A percentile compares a stretch with the other conserved stretches of the same genome.
Conservation (phyloP, 345 rosid species). For the Eucalyptus sp. region DNA sequence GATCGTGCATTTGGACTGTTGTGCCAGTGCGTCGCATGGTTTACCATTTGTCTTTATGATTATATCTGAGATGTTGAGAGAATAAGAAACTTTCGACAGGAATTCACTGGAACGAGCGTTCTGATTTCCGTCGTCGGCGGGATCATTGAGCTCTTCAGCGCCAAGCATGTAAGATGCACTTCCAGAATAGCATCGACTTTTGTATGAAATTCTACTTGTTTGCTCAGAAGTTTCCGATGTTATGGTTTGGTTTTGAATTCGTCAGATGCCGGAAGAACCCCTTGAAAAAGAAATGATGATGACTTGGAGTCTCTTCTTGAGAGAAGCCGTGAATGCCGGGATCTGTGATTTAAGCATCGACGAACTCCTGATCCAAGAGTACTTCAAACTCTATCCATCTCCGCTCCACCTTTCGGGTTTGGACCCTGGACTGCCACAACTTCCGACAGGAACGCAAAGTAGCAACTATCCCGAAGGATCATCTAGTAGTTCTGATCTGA, state of each 20-base stretch:
- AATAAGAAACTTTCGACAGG: slow-evolving; percentile 15
- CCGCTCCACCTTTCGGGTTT: not conserved
- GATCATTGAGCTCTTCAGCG: slow-evolving; percentile 69
- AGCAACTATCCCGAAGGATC: slow-evolving; percentile 34
- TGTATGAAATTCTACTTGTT: not conserved
- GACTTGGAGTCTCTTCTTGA: slow-evolving; percentile 21
- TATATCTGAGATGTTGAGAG: not conserved
- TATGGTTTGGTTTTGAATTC: not conserved
- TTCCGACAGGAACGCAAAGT: not conserved
- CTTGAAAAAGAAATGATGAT: slow-evolving; percentile 33
- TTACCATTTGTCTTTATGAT: not conserved
- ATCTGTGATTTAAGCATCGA: not conserved
- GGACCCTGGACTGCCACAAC: slow-evolving; percentile 1
- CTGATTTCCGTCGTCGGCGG: slow-evolving; percentile 66
- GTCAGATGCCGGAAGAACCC: slow-evolving; percentile 55
- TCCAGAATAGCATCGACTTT: not conserved
- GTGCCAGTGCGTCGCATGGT: not conserved
- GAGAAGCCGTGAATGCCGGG: slow-evolving; percentile 2
- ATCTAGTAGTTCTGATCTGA: slow-evolving; percentile 33
- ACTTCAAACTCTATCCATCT: slow-evolving; percentile 1
- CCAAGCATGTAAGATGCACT: slow-evolving; percentile 32
- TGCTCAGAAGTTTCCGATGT: not conserved
- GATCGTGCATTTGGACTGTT: not conserved
- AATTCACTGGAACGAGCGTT: slow-evolving; percentile 42
- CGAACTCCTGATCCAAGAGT: not conserved